phyloP scores from a whole-genome alignment of 345 rosid species.

The Brassica cretica region DNA sequence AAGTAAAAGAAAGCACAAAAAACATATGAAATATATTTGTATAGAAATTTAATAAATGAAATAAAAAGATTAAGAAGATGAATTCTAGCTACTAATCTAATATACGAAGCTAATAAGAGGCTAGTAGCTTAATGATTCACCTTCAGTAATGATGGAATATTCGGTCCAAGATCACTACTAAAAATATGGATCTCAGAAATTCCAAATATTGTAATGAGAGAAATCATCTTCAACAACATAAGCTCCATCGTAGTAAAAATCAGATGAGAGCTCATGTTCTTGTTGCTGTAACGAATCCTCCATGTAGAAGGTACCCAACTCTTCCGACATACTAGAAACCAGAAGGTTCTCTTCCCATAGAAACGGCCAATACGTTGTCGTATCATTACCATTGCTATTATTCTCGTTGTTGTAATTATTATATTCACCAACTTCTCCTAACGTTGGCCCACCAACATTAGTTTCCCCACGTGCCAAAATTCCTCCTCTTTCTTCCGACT shows the following conservation, averaged over 20 bases:
- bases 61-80: constrained; percentile 4
- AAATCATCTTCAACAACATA: constrained; percentile 30
- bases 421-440: constrained; percentile 33
- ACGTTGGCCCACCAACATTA: constrained; percentile 28
- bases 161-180: constrained; percentile 21
- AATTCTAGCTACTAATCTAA: not conserved
- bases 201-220: constrained; percentile 38
- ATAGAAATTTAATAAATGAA: not conserved
- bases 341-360: constrained; percentile 32
- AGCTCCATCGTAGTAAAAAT: constrained; percentile 41
- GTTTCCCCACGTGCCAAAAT: constrained; percentile 32
- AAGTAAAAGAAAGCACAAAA: not conserved
- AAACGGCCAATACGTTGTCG: constrained; percentile 32
- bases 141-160: constrained; percentile 2
- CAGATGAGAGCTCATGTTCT: constrained; percentile 31
- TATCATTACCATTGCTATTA: not conserved
- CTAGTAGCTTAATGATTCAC: constrained; percentile 10
- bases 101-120: constrained; percentile 1
- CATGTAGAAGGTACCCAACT: constrained; percentile 23
- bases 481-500: not conserved
- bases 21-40: not conserved
- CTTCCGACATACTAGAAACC: constrained; percentile 11
- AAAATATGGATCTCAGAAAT: constrained; percentile 38
- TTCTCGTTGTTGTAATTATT: not conserved
- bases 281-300: constrained; percentile 27